phyloP scores from a whole-genome alignment of 768 basidiomycete genomes.

The Glaciozyma antarctica region DNA sequence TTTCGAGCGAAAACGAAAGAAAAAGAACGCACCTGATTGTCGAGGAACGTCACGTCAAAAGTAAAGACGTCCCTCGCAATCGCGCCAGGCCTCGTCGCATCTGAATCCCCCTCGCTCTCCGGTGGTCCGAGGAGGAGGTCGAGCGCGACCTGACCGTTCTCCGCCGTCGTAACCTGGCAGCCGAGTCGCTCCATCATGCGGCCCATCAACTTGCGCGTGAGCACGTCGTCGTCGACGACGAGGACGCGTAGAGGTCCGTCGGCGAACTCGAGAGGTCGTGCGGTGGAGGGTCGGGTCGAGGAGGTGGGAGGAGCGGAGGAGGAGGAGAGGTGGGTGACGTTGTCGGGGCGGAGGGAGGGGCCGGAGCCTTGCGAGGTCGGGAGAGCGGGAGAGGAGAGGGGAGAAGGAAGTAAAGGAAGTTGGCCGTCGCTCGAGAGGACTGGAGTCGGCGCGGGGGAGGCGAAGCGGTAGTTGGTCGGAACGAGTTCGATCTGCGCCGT shows the following conservation, averaged over 20 bases:
- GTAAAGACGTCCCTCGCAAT: constrained; percentile 2
- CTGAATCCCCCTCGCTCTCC: background rate
- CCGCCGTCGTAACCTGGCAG: constrained; percentile 66
- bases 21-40: constrained; percentile 64
- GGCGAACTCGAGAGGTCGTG: background rate
- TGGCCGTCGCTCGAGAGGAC: background rate
- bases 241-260: constrained; percentile 25
- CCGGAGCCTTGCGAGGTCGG: background rate
- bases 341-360: constrained; percentile 10
- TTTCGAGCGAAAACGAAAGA: background rate
- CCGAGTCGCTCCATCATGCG: constrained; percentile 68
- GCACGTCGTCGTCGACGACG: constrained; percentile 49
- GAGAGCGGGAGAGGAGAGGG: background rate
- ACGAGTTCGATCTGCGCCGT: background rate
- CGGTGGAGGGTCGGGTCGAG: no score
- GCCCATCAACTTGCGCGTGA: constrained; percentile 72
- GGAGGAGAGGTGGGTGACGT: constrained; percentile 16
- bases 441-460: background rate
- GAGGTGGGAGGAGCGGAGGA: background rate
- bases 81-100: background rate
- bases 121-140: constrained; percentile 53
- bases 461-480: constrained; percentile 3
- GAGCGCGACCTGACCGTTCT: constrained; percentile 71
- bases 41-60: constrained; percentile 49
- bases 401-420: background rate